phyloP scores from a whole-genome alignment of 148 eudicot genomes.

The Limonium bicolor region DNA sequence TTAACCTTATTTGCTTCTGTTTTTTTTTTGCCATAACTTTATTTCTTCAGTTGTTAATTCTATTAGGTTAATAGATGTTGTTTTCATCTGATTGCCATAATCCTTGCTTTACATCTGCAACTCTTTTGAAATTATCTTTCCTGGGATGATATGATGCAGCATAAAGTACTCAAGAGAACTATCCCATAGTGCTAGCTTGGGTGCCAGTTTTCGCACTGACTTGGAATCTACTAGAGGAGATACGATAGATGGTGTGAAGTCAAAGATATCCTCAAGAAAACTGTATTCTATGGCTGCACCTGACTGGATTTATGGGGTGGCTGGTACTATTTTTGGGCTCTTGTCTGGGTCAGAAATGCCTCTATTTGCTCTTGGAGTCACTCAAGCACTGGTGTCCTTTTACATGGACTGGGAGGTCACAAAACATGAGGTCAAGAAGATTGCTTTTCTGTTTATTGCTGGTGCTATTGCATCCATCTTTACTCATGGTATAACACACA shows the following conservation, averaged over 20 bases:
- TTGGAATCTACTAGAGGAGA: constrained; percentile 46
- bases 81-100: too few relatives aligned
- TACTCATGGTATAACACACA: constrained; percentile 57
- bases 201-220: constrained; percentile 80
- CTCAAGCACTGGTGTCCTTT: constrained; percentile 87
- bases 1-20: neutral
- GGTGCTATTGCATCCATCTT: constrained; percentile 59
- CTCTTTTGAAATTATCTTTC: constrained; percentile 1
- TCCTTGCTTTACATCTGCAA: too few relatives aligned
- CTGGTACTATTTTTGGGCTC: constrained; percentile 64
- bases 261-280: constrained; percentile 46
- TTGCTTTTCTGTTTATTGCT: constrained; percentile 60
- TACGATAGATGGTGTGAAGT: constrained; percentile 21
- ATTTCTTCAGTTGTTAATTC: too few relatives aligned
- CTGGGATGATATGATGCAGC: constrained; percentile 22
- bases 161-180: constrained; percentile 52
- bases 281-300: constrained; percentile 71
- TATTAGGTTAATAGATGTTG: too few relatives aligned
- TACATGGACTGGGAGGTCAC: constrained; percentile 96
- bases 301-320: constrained; percentile 69
- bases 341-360: constrained; percentile 83
- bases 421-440: constrained; percentile 54
- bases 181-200: constrained; percentile 51
- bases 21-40: too few relatives aligned
- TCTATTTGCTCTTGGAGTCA: constrained; percentile 88